These are phyloP conservation scores for Pichia californica DNA, from an alignment of 805 yeast genomes.

Conservation along the genomic window DNA sequence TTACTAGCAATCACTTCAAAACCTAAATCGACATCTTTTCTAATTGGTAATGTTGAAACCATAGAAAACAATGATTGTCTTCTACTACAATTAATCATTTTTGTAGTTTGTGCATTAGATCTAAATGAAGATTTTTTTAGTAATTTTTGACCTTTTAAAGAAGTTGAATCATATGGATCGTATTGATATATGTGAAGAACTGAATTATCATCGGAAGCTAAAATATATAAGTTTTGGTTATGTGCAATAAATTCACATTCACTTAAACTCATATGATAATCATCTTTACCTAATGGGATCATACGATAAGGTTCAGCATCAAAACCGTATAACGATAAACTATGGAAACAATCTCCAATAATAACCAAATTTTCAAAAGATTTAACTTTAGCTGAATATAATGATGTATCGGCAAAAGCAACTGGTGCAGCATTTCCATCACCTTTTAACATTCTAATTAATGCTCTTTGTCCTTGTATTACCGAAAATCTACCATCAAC, in stretches of 20 bases:
- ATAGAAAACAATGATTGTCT: slow-evolving; percentile 24
- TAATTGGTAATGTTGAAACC: slow-evolving; percentile 24
- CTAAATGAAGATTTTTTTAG: slow-evolving; percentile 66
- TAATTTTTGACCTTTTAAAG: slow-evolving; percentile 72
- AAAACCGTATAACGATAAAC: slow-evolving; percentile 78
- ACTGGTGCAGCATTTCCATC: slow-evolving; percentile 86
- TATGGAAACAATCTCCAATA: slow-evolving; percentile 73
- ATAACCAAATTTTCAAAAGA: slow-evolving; percentile 76
- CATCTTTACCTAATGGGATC: slow-evolving; percentile 71
- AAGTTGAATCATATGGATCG: slow-evolving; percentile 86
- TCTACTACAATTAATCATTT: slow-evolving; percentile 42
- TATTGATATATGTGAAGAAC: slow-evolving; percentile 70
- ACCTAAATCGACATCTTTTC: slow-evolving; percentile 27
- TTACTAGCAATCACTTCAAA: slow-evolving; percentile 67
- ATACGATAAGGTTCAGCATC: slow-evolving; percentile 93
- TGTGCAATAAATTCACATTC: slow-evolving; percentile 72
- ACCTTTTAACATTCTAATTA: slow-evolving; percentile 69
- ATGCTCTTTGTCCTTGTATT: slow-evolving; percentile 77
- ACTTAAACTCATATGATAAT: slow-evolving; percentile 51
- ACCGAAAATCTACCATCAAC: slow-evolving; percentile 78
- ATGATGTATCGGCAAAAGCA: slow-evolving; percentile 84
- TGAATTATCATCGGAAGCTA: slow-evolving; percentile 62
- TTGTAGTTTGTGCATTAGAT: slow-evolving; percentile 54
- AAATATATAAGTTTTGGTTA: slow-evolving; percentile 60
- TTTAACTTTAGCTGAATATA: slow-evolving; percentile 73